phyloP scores from a whole-genome alignment of 257 asterid genomes.

The Solanum pimpinellifolium region DNA sequence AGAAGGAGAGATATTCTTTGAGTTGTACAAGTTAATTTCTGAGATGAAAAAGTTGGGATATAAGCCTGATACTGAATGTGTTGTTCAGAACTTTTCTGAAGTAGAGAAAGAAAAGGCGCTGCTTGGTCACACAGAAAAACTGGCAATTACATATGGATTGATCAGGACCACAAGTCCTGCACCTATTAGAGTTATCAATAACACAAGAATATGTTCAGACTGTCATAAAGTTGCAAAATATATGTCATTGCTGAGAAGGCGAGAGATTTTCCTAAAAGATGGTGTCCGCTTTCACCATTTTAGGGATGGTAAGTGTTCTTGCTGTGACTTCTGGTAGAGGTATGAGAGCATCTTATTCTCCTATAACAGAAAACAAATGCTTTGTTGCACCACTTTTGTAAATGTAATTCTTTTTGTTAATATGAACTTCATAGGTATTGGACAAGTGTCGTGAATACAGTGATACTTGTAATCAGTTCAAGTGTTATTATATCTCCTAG shows the following conservation, averaged over 20 bases:
- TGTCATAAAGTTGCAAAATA: constrained; percentile 45
- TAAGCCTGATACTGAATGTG: constrained; percentile 35
- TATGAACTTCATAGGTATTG: neutral
- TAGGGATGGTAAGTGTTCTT: constrained; percentile 45
- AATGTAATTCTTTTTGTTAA: neutral
- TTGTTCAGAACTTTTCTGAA: constrained; percentile 24
- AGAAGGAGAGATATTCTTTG: constrained; percentile 44
- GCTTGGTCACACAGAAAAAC: constrained; percentile 48
- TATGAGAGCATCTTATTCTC: neutral
- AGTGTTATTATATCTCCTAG: neutral
- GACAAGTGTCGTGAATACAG: neutral
- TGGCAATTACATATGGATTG: constrained; percentile 48
- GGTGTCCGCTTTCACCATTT: constrained; percentile 50
- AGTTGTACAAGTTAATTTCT: constrained; percentile 36
- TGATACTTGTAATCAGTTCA: neutral
- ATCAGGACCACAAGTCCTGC: constrained; percentile 17
- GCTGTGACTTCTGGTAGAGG: constrained; percentile 40
- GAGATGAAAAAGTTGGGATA: constrained; percentile 46
- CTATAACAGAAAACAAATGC: neutral
- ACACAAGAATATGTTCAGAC: constrained; percentile 46
- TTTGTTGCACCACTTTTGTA: neutral
- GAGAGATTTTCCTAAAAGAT: constrained; percentile 45
- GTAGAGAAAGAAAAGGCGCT: constrained; percentile 44
- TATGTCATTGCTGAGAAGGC: constrained; percentile 34
- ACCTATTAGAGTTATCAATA: constrained; percentile 43